Percentiles rank a stretch among this genome's conserved stretches.
Evolutionary conservation across 345 rosid species (phyloP).

Genomic region (Erodium maritimum): DNA sequence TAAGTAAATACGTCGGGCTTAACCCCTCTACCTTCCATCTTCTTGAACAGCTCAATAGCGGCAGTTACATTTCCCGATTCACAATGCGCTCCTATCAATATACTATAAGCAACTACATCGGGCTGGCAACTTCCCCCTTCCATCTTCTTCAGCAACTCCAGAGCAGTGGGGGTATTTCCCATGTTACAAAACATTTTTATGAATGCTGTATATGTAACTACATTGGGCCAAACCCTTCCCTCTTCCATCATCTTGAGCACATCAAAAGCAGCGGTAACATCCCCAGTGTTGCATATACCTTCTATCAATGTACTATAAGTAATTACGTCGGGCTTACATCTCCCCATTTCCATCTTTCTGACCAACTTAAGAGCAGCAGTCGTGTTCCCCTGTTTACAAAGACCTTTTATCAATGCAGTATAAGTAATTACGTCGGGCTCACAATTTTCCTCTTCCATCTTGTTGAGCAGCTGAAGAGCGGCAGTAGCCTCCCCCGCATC

Average conservation of each 20-base stretch:
- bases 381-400: neutral
- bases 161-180: neutral
- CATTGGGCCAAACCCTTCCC: no score
- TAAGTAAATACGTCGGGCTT: conserved; percentile 43
- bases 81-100: conserved; percentile 54
- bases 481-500: neutral
- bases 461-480: neutral
- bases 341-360: conserved; percentile 12
- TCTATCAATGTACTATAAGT: conserved; percentile 58
- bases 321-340: conserved; percentile 41
- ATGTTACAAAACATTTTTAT: no score
- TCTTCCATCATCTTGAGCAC: no score
- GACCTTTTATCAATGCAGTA: neutral
- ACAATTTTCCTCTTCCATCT: neutral
- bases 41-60: conserved; percentile 36
- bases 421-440: neutral
- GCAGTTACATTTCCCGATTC: conserved; percentile 32
- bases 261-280: conserved; percentile 32
- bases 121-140: conserved; percentile 33
- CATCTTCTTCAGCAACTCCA: conserved; percentile 44
- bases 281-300: conserved; percentile 41
- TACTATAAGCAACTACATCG: conserved; percentile 43
- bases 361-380: conserved; percentile 33
- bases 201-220: no score
- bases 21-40: conserved; percentile 51